These are phyloP conservation scores for Puya raimondii DNA, from an alignment of 176 grass and related monocot species.

Conservation along the genomic window DNA sequence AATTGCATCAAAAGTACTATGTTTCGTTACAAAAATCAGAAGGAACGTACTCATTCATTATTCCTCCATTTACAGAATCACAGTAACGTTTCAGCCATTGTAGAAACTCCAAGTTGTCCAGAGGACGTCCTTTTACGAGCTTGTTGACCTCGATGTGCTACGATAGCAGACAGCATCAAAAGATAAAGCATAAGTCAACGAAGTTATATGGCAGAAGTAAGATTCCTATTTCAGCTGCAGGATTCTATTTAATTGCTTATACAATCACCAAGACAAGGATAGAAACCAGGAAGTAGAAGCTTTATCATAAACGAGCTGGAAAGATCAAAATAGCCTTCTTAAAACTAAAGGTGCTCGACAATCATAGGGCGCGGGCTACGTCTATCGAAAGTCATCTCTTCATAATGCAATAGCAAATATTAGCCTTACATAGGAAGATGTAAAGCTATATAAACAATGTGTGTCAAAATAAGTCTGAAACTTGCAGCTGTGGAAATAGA, in stretches of 20 bases:
- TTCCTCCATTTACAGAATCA: constrained; percentile 81
- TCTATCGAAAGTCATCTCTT: too few relatives aligned
- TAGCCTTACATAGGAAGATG: too few relatives aligned
- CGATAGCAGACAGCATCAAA: constrained; percentile 8
- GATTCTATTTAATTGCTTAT: not conserved
- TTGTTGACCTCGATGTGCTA: constrained; percentile 94
- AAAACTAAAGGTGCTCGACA: too few relatives aligned
- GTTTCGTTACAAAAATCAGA: constrained; percentile 1
- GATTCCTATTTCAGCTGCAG: not conserved
- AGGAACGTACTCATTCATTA: constrained; percentile 67
- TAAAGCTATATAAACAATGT: too few relatives aligned
- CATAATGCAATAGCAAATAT: too few relatives aligned
- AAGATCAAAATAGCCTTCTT: not conserved
- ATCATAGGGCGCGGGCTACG: too few relatives aligned
- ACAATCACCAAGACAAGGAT: not conserved
- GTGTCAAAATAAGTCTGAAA: too few relatives aligned
- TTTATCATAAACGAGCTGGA: not conserved
- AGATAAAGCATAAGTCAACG: not conserved
- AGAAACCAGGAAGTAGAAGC: not conserved
- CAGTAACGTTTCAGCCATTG: constrained; percentile 94
- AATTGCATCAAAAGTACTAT: not conserved
- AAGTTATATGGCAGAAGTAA: not conserved
- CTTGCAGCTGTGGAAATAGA: too few relatives aligned
- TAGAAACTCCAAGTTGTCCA: constrained; percentile 85
- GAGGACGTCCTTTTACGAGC: constrained; percentile 80